Evolutionary conservation across 2,329 filamentous ascomycete genomes (phyloP), one percentile per base, ranked within the genome.

Genomic region (Lasiodiplodia sp.): DNA sequence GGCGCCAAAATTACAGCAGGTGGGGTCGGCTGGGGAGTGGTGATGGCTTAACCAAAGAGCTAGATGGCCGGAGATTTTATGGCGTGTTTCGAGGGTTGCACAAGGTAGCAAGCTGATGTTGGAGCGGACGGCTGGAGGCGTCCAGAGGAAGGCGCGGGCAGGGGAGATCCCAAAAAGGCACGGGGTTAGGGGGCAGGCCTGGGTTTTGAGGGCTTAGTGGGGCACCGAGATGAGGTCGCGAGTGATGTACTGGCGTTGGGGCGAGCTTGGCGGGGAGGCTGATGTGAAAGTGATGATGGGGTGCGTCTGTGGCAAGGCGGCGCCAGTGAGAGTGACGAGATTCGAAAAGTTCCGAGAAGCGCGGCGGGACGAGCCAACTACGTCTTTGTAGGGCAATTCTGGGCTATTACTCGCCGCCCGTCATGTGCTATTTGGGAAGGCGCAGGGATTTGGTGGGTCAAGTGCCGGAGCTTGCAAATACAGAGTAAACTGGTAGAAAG

Each of bases 381-480:
- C 67, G 70, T 75, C 71, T 75, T 78, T 75, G 70, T 71, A 71
- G 73, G 70, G 70, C 52, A 57, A 68, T 70, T 78, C 74, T 70
- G 73, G 68, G 71, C 71, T 77, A 69, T 79, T 69, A 80, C 73
- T 81, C 78, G 79, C 78, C 74, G 78, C 70, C 71, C 68, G 71
- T 72, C 70, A 72, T 65, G 73, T 77, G 77, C 79, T 79, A 79
- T 76, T 78, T 74, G 72, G 71, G 71, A 75, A 71, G 53, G 53
- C 11, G 21, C 49, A 52, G 63, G 63, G 63, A n/a, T 25, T 31
- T 6, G 49, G 55, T 31, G 40, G 21, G 44, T 52, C 58, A 63
- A 52, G 44, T 52, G 55, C 55, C 31, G 66, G 12, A 47, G 64
- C 64, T 34, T 52, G 52, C 64, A 37, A 58, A 63, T 55, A 62